Conservation (phyloP, 257 asterid species). For the Penstemon davidsonii region DNA sequence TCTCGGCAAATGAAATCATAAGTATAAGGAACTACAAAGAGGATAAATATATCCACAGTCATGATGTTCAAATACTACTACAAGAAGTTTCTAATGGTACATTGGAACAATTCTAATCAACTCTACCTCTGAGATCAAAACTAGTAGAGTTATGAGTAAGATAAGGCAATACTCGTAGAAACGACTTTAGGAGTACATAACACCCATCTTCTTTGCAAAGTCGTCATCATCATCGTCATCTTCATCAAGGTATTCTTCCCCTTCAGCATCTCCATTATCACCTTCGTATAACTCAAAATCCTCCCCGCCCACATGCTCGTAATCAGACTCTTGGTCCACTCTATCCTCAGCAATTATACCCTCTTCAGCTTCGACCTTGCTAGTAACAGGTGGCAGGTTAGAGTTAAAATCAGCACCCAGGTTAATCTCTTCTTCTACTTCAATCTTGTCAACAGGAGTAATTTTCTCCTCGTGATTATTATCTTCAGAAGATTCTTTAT, state of each 20-base stretch:
- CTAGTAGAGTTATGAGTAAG: constrained; percentile 48
- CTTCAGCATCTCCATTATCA: constrained; percentile 53
- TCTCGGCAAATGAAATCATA: constrained; percentile 24
- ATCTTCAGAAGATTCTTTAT: constrained; percentile 29
- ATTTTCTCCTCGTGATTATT: constrained; percentile 27
- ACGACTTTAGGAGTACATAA: constrained; percentile 49
- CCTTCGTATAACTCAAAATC: constrained; percentile 55
- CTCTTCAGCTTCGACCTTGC: constrained; percentile 49
- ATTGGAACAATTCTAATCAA: constrained; percentile 27
- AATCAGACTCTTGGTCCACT: constrained; percentile 46
- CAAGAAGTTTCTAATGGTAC: constrained; percentile 36
- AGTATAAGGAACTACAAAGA: constrained; percentile 30
- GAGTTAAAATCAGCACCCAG: constrained; percentile 15
- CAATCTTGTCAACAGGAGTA: constrained; percentile 30
- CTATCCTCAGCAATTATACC: constrained; percentile 44
- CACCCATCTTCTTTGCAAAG: constrained; percentile 94
- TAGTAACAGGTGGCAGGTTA: constrained; percentile 20
- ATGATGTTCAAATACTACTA: constrained; percentile 30
- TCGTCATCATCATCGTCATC: constrained; percentile 71
- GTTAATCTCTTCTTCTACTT: constrained; percentile 32
- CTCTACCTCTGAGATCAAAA: constrained; percentile 57
- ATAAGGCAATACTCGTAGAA: constrained; percentile 29
- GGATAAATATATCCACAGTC: constrained; percentile 27
- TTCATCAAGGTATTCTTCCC: constrained; percentile 57
- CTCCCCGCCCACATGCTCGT: constrained; percentile 67